Evolutionary conservation across 306 rosid species (phyloP), one percentile per base, ranked within the genome.

Genomic region (Ammopiptanthus mongolicus): DNA sequence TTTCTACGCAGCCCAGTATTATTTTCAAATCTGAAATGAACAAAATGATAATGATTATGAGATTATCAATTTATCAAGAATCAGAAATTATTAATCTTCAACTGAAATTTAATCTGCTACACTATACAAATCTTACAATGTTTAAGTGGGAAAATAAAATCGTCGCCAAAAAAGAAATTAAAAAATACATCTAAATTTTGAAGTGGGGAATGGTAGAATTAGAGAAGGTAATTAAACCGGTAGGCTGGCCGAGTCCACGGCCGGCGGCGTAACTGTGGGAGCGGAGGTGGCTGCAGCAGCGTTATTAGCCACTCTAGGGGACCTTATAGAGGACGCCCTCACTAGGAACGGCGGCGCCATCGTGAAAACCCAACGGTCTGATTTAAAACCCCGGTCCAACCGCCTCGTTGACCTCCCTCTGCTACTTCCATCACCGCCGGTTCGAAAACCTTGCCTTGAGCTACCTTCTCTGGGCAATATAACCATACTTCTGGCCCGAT

Each of bases 321-420:
- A 83, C 79, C 84, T 86, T 11, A 92, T 69, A 1, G 98, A 92
- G 3, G 93, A 85, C 17, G 89, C 91, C 76, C 97, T 85, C 0
- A 85, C 78, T 0, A 95, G 75, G 60, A 95, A 95, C 3, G 95
- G 86, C 2, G 97, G 93, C 41, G 92, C 82, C 91, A 78, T 86
- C 0, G 90, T 74, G 48, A 92, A 92, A 46, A 86, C 86, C 99
- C 99, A 95, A 9, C 93, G 81, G 79, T 92, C 99, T 1, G 97
- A 95, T 65, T 87, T 93, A 3, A 78, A 29, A 0, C 66, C 65
- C 46, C 86, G 83, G 81, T 91, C 95, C 80, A 87, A 69, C 50
- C 90, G 71, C 74, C 84, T 72, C 1, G 69, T 69, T 69, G 31
- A 46, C 73, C 73, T 81, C 15, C 92, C 91, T 65, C 93, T 71